Evolutionary conservation across 352 stramenopile genomes (phyloP), one percentile per base, ranked within the genome.

Genomic region (Halophytophthora polymorphica): DNA sequence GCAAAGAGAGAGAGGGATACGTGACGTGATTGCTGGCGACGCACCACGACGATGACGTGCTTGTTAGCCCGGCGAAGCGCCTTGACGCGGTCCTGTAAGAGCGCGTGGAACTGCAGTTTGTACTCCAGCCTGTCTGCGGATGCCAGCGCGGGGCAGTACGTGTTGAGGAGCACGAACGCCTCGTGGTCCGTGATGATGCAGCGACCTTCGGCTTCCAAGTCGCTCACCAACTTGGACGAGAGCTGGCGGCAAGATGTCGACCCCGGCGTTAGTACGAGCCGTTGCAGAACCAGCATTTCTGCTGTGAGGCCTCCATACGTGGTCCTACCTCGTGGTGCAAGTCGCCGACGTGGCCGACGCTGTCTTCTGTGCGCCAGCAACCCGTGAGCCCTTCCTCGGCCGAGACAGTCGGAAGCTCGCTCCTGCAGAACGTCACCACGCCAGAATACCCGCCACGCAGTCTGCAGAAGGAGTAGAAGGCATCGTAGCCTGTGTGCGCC

Each of bases 131-230:
- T 79, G 48, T 94, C 83, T 18, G 47, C 41, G 23, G 77, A 88
- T 23, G 71, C 66, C 18, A 86, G 59, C 6, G 87, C 84, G 23
- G 87, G 87, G 28, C 85, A 95, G 59, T 97, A 97, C 17, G 90
- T 77, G 58, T 97, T 97, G 33, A 97, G 43, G 14, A 97, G 65
- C 29, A 96, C 76, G 60, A 96, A 97, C n/a, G 81, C 61, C 41
- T 74, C 53, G 54, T 96, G 87, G 52, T 96, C 84, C 5, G 87
- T 96, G 46, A 96, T 85, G 17, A 97, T 61, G 48, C 86, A 86
- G 2, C 88, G 77, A 3, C 88, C 88, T 64, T 96, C 88, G 17
- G 71, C 67, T 37, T 93, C 83, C 37, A 93, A 53, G 17, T 88
- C 66, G 10, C 54, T 77, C 59, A 90, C 51, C 13, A 80, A 17